Percentiles rank a stretch among this genome's conserved stretches.
These are phyloP conservation scores for Alternaria sp. DNA, from an alignment of 2,329 filamentous ascomycete species.

Conservation along the genomic window DNA sequence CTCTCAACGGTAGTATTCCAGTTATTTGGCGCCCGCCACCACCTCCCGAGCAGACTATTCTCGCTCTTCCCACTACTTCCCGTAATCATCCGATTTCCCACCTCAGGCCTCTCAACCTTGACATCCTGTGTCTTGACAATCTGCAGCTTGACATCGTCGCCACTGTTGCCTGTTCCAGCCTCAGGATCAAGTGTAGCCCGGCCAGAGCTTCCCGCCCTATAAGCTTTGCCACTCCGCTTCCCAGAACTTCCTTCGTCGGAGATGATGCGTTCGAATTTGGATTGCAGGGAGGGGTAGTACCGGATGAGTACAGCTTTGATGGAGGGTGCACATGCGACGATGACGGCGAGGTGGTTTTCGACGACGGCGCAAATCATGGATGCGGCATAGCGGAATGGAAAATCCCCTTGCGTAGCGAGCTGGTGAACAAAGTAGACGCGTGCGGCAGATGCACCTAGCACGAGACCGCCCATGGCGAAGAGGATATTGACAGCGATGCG, in stretches of 20 bases:
- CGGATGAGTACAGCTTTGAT: constrained; percentile 43
- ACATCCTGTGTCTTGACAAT: constrained; percentile 12
- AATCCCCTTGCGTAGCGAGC: constrained; percentile 32
- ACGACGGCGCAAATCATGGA: constrained; percentile 46
- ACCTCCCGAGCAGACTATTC: constrained; percentile 5
- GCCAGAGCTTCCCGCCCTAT: not conserved
- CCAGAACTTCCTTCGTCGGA: constrained; percentile 1
- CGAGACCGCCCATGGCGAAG: constrained; percentile 45
- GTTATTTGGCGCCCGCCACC: constrained; percentile 24
- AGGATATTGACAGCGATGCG: constrained; percentile 46
- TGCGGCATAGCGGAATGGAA: constrained; percentile 37
- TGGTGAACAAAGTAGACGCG: constrained; percentile 38
- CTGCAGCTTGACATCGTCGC: not conserved
- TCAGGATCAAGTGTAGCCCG: constrained; percentile 10
- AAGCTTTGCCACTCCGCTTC: not conserved
- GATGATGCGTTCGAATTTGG: constrained; percentile 29
- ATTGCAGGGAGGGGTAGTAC: constrained; percentile 32
- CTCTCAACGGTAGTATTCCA: constrained; percentile 14
- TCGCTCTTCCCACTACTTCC: constrained; percentile 10
- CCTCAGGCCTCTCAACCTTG: constrained; percentile 7
- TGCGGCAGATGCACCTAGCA: constrained; percentile 38
- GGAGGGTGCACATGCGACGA: constrained; percentile 47
- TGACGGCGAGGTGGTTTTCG: constrained; percentile 50
- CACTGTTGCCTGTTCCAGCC: not conserved
- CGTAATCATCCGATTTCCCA: not conserved